Conservation (phyloP, 805 yeast genomes). For the Candida chilensis region DNA sequence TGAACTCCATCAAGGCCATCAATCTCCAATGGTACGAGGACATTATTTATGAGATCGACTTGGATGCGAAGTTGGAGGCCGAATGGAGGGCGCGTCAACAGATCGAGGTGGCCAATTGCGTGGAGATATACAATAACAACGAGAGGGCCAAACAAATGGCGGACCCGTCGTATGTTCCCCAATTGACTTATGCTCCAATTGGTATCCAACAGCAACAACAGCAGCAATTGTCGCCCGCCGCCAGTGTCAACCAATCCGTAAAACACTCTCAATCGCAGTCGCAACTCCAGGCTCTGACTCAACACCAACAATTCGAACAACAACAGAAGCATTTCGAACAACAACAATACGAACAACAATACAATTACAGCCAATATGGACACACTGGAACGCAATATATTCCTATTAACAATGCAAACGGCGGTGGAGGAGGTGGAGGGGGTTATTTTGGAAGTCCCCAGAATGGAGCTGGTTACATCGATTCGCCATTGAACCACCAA, state of each 20-base stretch:
- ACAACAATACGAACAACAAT: neutral
- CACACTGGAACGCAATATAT: no score
- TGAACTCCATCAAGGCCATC: conserved; percentile 6
- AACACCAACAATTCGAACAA: neutral
- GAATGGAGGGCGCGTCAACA: conserved; percentile 29
- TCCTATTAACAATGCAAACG: no score
- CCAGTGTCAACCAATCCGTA: neutral
- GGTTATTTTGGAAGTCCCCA: no score
- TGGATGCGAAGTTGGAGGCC: conserved; percentile 22
- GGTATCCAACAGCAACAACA: conserved; percentile 1
- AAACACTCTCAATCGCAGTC: neutral
- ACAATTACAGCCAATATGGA: neutral
- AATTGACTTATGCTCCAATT: no score
- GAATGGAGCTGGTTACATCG: no score
- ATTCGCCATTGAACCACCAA: neutral
- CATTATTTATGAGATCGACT: conserved; percentile 13
- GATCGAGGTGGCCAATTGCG: no score
- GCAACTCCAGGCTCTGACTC: neutral
- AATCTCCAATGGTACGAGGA: conserved; percentile 3
- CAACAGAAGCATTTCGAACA: neutral
- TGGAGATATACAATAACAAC: no score
- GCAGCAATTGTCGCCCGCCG: neutral
- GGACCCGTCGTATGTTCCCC: no score
- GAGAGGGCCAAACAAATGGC: no score
- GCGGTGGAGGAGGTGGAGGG: no score